Evolutionary conservation across 2,329 filamentous ascomycete genomes (phyloP).

Genomic region (Ophiosphaerella korrae): DNA sequence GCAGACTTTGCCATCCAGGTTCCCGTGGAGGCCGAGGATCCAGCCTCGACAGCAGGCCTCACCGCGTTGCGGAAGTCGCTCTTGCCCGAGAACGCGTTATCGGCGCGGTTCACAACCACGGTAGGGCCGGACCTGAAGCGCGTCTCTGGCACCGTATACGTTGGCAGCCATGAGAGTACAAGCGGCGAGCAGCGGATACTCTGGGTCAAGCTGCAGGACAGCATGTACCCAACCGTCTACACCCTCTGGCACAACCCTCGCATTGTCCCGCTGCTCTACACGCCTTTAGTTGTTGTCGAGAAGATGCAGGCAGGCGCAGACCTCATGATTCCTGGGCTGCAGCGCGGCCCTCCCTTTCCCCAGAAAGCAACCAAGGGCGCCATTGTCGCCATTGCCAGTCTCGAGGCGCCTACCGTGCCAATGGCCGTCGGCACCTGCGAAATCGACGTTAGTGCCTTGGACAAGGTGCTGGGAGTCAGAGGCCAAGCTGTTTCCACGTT

Average conservation of each 20-base stretch:
- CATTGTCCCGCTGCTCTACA: slow-evolving; percentile 68
- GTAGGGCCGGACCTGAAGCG: slow-evolving; percentile 65
- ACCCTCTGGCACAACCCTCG: slow-evolving; percentile 68
- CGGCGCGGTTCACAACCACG: slow-evolving; percentile 69
- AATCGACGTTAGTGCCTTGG: slow-evolving; percentile 63
- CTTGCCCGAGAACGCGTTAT: slow-evolving; percentile 66
- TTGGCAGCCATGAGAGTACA: slow-evolving; percentile 59
- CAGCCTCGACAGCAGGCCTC: slow-evolving; percentile 51
- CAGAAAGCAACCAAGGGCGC: slow-evolving; percentile 62
- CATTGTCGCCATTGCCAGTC: slow-evolving; percentile 66
- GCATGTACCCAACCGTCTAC: slow-evolving; percentile 64
- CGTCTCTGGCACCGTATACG: slow-evolving; percentile 68
- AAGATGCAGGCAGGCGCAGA: slow-evolving; percentile 69
- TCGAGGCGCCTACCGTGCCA: slow-evolving; percentile 65
- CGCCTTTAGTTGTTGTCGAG: slow-evolving; percentile 64
- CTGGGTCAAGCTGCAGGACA: slow-evolving; percentile 68
- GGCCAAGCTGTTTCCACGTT: slow-evolving; percentile 69
- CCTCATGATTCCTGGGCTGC: slow-evolving; percentile 71
- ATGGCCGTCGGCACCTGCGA: slow-evolving; percentile 68
- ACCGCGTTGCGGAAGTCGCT: slow-evolving; percentile 63
- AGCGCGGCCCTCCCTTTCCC: slow-evolving; percentile 68
- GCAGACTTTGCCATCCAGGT: slow-evolving; percentile 62
- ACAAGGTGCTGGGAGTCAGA: slow-evolving; percentile 63
- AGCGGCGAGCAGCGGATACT: slow-evolving; percentile 64
- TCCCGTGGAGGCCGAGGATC: slow-evolving; percentile 46